Percentiles rank a stretch among this genome's conserved stretches.
Evolutionary conservation across 2,329 filamentous ascomycete genomes (phyloP).

Genomic region (Trichoderma asperellum): DNA sequence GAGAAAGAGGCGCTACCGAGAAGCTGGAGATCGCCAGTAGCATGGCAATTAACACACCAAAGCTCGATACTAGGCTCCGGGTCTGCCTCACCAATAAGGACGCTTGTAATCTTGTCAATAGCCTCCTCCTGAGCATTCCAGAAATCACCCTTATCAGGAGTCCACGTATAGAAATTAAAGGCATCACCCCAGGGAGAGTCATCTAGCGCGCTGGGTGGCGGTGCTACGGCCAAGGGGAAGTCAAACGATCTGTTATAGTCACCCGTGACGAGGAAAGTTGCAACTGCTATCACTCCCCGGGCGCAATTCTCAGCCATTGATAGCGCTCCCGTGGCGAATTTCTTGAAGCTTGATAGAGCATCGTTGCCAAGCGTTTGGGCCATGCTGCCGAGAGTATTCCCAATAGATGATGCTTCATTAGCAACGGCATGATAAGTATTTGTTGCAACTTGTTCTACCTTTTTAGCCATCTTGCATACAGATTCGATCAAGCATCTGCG

Average conservation of each 20-base stretch:
- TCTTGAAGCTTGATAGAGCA: not conserved
- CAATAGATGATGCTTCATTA: not conserved
- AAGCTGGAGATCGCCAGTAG: not conserved
- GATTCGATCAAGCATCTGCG: not conserved
- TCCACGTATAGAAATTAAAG: slow-evolving; percentile 18
- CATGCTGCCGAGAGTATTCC: not conserved
- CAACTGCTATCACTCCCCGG: not conserved
- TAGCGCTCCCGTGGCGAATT: not conserved
- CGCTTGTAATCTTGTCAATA: slow-evolving; percentile 13
- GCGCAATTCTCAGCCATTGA: not conserved
- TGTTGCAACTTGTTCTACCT: not conserved
- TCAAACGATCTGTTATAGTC: not conserved
- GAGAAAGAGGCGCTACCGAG: slow-evolving; percentile 1
- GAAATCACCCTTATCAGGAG: slow-evolving; percentile 11
- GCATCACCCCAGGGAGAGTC: slow-evolving; percentile 16
- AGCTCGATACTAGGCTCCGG: slow-evolving; percentile 14
- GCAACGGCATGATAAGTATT: not conserved
- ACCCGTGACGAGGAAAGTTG: not conserved
- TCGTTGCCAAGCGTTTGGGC: not conserved
- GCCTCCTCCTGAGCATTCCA: not conserved
- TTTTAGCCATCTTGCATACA: not conserved
- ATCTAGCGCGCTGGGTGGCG: not conserved
- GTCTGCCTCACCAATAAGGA: slow-evolving; percentile 3
- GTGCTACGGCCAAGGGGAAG: not conserved
- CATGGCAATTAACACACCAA: slow-evolving; percentile 17